Evolutionary conservation across 768 basidiomycete species (phyloP), one percentile per base, ranked within the genome.

Genomic region (Suillus subluteus): DNA sequence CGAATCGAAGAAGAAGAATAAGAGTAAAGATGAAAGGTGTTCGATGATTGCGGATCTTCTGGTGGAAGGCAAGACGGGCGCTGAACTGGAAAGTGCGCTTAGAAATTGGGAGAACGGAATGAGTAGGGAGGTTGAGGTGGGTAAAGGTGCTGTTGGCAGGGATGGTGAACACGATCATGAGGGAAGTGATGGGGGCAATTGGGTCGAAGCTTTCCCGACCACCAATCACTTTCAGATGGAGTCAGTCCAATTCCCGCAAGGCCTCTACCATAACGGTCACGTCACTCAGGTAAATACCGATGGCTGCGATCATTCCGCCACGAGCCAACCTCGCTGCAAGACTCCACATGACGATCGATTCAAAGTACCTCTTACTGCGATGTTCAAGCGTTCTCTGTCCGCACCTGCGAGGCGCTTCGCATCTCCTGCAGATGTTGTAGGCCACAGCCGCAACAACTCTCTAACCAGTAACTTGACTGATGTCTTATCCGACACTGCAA

Each of bases 21-120:
- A 77, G 59, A 72, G 70, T 58, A 69, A 76, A n/a, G 88, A 87
- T 67, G 87, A 82, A 70, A 79, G 91, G 62, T 86, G 87, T 70
- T 82, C 83, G 32, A 87, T 91, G 74, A 91, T 92, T 65, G 89
- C 88, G 4, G 84, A 86, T 65, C 78, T 91, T 55, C 78, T 92
- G 35, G 86, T 85, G 1, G 86, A 87, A 69, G 91, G 91, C 4
- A 88, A 89, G 77, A 87, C 79, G 62, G 91, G 91, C 7, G 72
- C 80, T 21, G 88, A 85, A 67, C 81, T 92, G 8, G 87, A 86
- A 71, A 78, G 79, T 26, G 90, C 89, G 8, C 82, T 92, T 32
- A 81, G 84, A 66, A 83, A 85, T 74, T 92, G 76, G 76, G 76
- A 77, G 65, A 67, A 70, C 23, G 63, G 67, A 56, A 66, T 66